These are phyloP conservation scores for Fusarium pseudoanthophilum DNA, from an alignment of 2,329 filamentous ascomycete genomes.

Conservation along the genomic window DNA sequence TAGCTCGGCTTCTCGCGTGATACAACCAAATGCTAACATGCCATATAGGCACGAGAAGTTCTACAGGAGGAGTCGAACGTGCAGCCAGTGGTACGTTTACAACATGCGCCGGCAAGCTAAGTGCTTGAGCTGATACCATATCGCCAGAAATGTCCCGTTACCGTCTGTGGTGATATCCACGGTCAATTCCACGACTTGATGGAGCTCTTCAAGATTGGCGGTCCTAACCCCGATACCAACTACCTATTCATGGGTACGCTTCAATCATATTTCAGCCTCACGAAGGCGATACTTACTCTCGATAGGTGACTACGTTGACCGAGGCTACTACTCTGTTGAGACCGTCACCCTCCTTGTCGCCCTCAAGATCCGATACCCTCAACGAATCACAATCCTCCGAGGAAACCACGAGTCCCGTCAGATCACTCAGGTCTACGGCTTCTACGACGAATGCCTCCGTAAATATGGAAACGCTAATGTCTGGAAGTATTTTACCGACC, in stretches of 20 bases:
- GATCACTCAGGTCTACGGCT: constrained; percentile 99
- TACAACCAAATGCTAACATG: constrained; percentile 46
- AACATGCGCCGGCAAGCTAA: constrained; percentile 20
- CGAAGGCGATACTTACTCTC: constrained; percentile 19
- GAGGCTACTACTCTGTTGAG: constrained; percentile 99
- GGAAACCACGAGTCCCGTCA: constrained; percentile 99
- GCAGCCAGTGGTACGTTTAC: constrained; percentile 86
- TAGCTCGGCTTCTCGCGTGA: constrained; percentile 48
- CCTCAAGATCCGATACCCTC: constrained; percentile 97
- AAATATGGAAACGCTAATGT: constrained; percentile 99
- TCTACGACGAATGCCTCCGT: constrained; percentile 98
- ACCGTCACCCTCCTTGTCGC: constrained; percentile 96
- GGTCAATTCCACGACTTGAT: constrained; percentile 99
- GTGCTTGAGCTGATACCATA: constrained; percentile 44
- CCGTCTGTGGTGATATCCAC: constrained; percentile 98
- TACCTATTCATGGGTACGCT: constrained; percentile 96
- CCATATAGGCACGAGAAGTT: constrained; percentile 85
- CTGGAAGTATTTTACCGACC: constrained; percentile 99
- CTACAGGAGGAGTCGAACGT: constrained; percentile 98
- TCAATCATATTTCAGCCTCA: background rate
- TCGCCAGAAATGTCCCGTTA: constrained; percentile 92
- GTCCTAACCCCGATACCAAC: constrained; percentile 97
- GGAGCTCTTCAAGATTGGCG: constrained; percentile 99
- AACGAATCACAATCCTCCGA: constrained; percentile 97
- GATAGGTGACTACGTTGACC: constrained; percentile 94